Conservation (phyloP, 345 rosid species). For the Ailanthus altissimus region DNA sequence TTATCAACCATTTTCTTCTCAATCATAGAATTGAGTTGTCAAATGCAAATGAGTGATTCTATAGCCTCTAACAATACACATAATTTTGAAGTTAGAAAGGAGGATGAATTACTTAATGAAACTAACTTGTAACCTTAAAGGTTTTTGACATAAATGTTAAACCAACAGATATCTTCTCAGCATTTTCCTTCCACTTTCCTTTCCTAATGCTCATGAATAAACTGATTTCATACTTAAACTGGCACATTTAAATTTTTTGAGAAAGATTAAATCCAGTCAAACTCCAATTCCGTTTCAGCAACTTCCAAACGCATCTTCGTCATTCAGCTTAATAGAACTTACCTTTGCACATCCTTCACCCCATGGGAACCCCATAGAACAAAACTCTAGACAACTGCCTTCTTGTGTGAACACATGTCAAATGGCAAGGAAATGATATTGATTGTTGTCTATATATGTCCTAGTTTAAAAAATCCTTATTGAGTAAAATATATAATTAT, state of each 20-base stretch:
- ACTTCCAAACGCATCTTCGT: background rate
- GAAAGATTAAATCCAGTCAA: background rate
- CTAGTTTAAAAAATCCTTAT: no score
- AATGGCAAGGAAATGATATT: background rate
- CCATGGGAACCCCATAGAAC: background rate
- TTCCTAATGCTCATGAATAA: background rate
- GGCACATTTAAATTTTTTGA: background rate
- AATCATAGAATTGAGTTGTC: background rate
- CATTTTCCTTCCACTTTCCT: background rate
- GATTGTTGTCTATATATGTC: background rate
- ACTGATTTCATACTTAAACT: background rate
- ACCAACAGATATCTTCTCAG: background rate
- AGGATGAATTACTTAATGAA: background rate
- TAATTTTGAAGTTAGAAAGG: background rate
- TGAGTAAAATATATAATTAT: background rate
- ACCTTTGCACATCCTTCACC: background rate
- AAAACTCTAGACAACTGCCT: background rate
- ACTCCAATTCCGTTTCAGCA: background rate
- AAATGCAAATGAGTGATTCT: slow-evolving; percentile 5
- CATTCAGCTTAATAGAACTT: background rate
- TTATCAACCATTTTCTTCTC: background rate
- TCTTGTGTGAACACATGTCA: background rate
- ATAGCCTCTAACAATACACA: background rate
- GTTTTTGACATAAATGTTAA: background rate
- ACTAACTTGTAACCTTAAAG: background rate